Conservation (phyloP, 1,284 basidiomycete genomes). For the Ceratobasidium sp. region DNA sequence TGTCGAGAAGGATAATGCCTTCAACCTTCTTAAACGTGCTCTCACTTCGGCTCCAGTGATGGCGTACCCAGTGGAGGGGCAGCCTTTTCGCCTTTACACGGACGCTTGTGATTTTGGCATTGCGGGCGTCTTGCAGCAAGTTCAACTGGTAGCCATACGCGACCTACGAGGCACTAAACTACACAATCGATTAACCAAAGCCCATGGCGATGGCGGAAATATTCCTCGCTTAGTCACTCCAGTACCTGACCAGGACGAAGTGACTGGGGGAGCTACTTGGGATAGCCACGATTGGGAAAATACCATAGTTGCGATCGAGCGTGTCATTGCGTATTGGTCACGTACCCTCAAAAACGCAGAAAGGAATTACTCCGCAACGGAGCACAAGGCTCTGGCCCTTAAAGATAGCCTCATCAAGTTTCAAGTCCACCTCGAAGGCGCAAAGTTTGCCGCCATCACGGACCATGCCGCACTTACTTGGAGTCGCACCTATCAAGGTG, state of each 20-base stretch:
- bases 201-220: slow-evolving; percentile 49
- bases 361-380: slow-evolving; percentile 57
- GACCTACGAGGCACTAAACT: slow-evolving; percentile 58
- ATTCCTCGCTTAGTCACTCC: slow-evolving; percentile 51
- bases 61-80: slow-evolving; percentile 54
- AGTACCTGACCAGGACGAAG: slow-evolving; percentile 49
- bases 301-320: slow-evolving; percentile 56
- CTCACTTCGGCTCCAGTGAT: slow-evolving; percentile 37
- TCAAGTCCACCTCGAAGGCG: slow-evolving; percentile 56
- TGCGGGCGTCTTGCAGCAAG: slow-evolving; percentile 58
- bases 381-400: slow-evolving; percentile 57
- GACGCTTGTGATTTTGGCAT: slow-evolving; percentile 60
- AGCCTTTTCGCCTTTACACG: slow-evolving; percentile 59
- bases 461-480: slow-evolving; percentile 58
- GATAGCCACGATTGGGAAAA: slow-evolving; percentile 52
- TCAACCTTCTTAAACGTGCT: slow-evolving; percentile 28
- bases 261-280: slow-evolving; percentile 8
- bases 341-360: slow-evolving; percentile 55
- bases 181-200: slow-evolving; percentile 53
- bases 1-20: slow-evolving; percentile 12
- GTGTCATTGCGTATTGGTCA: slow-evolving; percentile 58
- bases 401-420: slow-evolving; percentile 58
- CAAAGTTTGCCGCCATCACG: slow-evolving; percentile 54
- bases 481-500: slow-evolving; percentile 57
- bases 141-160: slow-evolving; percentile 56